Base-by-base conservation (phyloP, 345 rosid species). In the Pistacia vera region DNA sequence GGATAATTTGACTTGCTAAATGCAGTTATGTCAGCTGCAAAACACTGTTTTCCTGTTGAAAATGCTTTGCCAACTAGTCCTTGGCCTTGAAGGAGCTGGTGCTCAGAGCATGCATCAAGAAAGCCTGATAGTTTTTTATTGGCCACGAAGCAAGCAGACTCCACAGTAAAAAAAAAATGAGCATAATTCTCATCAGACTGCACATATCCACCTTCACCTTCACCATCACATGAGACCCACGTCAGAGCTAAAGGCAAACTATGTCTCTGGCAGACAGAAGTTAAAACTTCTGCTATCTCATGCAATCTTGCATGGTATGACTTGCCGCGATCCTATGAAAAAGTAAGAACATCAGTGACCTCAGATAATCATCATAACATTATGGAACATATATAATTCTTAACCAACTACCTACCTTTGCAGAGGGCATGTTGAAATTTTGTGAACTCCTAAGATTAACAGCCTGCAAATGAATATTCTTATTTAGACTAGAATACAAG, bases 41-140 rank as follows among this genome's bases (percentile, higher is more conserved):
- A 93, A 75, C 92, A 90, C 65, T 87, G 92, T 73, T 84, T 90
- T 78, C 79, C 84, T 13, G 75, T 79, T 16, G 68, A 38, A 70
- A 93, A 91, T 63, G 95, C 94, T 86, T 75, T 89, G 71, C 98
- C 98, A 52, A 91, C 98, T 64, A 95, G 80, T 57, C 98, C 98
- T 80, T 93, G 91, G 75, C 88, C 95, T 44, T 78, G 82, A 63
- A 78, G 81, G 67, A 91, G 92, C 88, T 88, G 94, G 70, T 93
- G 95, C 86, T 93, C 97, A 5, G 95, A 95, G 85, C 97, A 91
- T 14, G 94, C 97, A 62, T 82, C 84, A 67, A 76, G 90, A 82
- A 95, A 95, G 20, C 18, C 82, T 4, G 48, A 64, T 70, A 86
- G 78, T n/a, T 82, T 76, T 74, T 74, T 75, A 60, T 88, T 83